Evolutionary conservation across 805 yeast species (phyloP), one percentile per base, ranked within the genome.

Genomic region (Zygosaccharomyces gambellarensis): DNA sequence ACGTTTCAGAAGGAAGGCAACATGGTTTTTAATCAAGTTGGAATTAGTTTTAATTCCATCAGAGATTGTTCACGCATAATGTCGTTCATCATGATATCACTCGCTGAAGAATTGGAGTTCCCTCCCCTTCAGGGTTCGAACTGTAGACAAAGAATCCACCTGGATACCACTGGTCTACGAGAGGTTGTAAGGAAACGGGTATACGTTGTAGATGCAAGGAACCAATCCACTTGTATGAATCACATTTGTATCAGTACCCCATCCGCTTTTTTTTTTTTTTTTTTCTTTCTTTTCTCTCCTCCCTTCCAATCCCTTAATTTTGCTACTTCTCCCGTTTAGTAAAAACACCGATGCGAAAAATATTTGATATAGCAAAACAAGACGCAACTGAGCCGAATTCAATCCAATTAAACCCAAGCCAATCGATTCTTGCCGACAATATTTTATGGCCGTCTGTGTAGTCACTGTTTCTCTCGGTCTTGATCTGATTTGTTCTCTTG

Each of bases 11-110:
- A 67, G 71, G 71, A 68, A 68, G 70, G 71, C 71, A 68, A 67
- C 71, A 67, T 62, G 55, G 65, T 61, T 65, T 68, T 64, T 65
- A 67, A 67, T 65, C 69, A 56, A 59, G 52, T 49, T 56, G 58
- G 38, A 54, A 58, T 51, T 47, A 48, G 51, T 49, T 45, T 49
- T 36, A 57, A 52, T 39, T 61, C 55, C 47, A 48, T 67, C 71
- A 68, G 70, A 68, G 71, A 68, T 68, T 68, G 71, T 68, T 68
- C 71, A 67, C 71, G 58, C 64, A 52, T 54, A 58, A 60, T 62
- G 66, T 65, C 63, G 61, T 61, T 67, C 71, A 67, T 67, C 71
- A 67, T 59, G 56, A 55, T 53, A 50, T 47, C 32, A 23, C 31
- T 23, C 25, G 19, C 25, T 4, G n/a, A 21, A 5, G 10, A 25